phyloP scores from a whole-genome alignment of 441 rosid species.

The Bocquillonia castaneifolia region DNA sequence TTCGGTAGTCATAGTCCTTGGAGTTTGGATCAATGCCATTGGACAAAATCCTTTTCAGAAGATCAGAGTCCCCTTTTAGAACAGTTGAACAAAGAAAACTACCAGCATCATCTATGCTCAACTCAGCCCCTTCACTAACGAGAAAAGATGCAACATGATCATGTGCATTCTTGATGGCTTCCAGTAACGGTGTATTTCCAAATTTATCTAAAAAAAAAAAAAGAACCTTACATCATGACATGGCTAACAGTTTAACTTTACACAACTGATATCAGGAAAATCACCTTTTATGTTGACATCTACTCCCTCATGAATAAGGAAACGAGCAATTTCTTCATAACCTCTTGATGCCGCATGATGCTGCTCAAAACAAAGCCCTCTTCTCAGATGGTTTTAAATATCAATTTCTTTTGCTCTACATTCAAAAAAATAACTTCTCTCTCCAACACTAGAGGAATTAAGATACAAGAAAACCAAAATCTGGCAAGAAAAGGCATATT shows the following conservation, averaged over 20 bases:
- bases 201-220: slow-evolving; percentile 55
- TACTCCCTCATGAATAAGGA: slow-evolving; percentile 63
- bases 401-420: neutral
- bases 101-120: slow-evolving; percentile 70
- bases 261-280: neutral
- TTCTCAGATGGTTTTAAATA: slow-evolving; percentile 7
- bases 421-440: neutral
- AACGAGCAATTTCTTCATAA: slow-evolving; percentile 54
- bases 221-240: slow-evolving; percentile 6
- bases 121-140: slow-evolving; percentile 61
- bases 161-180: slow-evolving; percentile 74
- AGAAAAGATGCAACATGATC: slow-evolving; percentile 60
- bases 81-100: slow-evolving; percentile 63
- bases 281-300: slow-evolving; percentile 70
- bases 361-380: slow-evolving; percentile 37
- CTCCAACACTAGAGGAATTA: neutral
- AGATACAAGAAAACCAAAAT: neutral
- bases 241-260: neutral
- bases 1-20: slow-evolving; percentile 74
- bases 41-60: slow-evolving; percentile 62
- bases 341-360: slow-evolving; percentile 93
- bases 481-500: neutral
- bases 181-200: slow-evolving; percentile 80
- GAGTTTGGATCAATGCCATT: slow-evolving; percentile 80
- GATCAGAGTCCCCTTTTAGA: slow-evolving; percentile 68